phyloP scores from a whole-genome alignment of 495 filamentous ascomycete species.

The Podospora conica region DNA sequence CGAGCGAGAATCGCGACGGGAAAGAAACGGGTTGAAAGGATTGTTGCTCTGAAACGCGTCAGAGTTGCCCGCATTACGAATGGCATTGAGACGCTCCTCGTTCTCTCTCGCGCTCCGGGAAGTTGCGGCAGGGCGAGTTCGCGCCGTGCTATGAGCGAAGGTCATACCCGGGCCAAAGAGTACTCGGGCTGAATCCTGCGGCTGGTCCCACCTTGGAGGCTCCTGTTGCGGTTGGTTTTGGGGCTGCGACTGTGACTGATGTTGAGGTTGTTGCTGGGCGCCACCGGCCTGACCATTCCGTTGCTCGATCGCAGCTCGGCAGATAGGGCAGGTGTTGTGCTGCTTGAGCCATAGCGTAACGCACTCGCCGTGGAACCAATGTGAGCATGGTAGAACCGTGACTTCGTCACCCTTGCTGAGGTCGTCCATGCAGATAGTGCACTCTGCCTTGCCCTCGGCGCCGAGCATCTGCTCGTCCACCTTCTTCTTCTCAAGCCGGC shows the following conservation, averaged over 20 bases:
- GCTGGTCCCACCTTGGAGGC: not conserved
- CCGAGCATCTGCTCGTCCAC: constrained; percentile 62
- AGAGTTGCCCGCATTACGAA: constrained; percentile 16
- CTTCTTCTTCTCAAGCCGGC: constrained; percentile 60
- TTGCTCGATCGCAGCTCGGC: constrained; percentile 63
- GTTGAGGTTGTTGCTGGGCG: constrained; percentile 4
- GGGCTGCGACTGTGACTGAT: not conserved
- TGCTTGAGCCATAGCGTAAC: constrained; percentile 74
- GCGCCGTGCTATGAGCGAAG: not conserved
- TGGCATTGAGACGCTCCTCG: constrained; percentile 18
- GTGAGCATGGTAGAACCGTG: constrained; percentile 73
- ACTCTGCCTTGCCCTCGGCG: constrained; percentile 59
- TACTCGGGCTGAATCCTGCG: not conserved
- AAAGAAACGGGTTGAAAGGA: not conserved
- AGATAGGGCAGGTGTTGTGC: constrained; percentile 89
- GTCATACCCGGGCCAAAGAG: not conserved
- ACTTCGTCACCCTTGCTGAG: constrained; percentile 70
- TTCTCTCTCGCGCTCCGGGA: constrained; percentile 17
- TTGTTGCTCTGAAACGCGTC: not conserved
- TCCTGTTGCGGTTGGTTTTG: not conserved
- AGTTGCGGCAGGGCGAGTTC: not conserved
- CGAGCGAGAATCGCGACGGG: constrained; percentile 15
- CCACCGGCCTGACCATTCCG: not conserved
- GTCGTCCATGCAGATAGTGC: constrained; percentile 90
- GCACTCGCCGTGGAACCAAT: constrained; percentile 85